Evolutionary conservation across 208 protist genomes (phyloP).

Genomic region (Acanthamoeba healyi): DNA sequence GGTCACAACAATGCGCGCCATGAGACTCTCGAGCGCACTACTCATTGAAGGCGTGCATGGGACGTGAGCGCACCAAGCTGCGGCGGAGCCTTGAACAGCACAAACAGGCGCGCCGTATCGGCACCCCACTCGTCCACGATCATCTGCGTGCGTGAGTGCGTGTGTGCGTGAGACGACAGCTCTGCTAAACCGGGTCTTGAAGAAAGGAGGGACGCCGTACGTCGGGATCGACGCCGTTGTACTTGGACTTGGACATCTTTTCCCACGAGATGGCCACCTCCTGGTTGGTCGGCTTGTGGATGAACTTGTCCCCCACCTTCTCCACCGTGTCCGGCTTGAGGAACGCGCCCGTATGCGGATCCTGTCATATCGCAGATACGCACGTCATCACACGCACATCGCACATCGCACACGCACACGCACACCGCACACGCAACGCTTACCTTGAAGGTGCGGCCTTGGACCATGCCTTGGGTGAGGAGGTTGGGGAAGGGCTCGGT

Average conservation of each 20-base stretch:
- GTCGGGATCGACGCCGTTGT: slow-evolving; percentile 91
- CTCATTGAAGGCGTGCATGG: too few relatives aligned
- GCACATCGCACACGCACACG: background rate
- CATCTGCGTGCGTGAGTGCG: too few relatives aligned
- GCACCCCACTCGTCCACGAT: slow-evolving; percentile 86
- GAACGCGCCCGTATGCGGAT: slow-evolving; percentile 48
- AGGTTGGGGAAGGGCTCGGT: slow-evolving; percentile 90
- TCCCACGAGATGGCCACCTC: slow-evolving; percentile 84
- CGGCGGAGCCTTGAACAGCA: slow-evolving; percentile 90
- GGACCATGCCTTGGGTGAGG: slow-evolving; percentile 90
- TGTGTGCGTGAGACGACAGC: too few relatives aligned
- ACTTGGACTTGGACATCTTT: slow-evolving; percentile 94
- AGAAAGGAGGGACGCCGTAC: slow-evolving; percentile 46
- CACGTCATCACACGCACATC: background rate
- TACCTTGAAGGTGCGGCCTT: slow-evolving; percentile 79
- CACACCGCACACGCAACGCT: background rate
- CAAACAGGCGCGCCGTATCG: slow-evolving; percentile 87
- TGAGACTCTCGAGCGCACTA: too few relatives aligned
- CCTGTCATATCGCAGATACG: background rate
- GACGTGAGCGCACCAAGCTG: background rate
- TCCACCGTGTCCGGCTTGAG: slow-evolving; percentile 64
- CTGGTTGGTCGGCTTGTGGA: slow-evolving; percentile 44
- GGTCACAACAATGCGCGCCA: too few relatives aligned
- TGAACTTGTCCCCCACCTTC: slow-evolving; percentile 61
- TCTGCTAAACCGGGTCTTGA: too few relatives aligned